Evolutionary conservation across 208 protist genomes (phyloP), one percentile per base, ranked within the genome.

Genomic region (Leishmania martiniquensis): DNA sequence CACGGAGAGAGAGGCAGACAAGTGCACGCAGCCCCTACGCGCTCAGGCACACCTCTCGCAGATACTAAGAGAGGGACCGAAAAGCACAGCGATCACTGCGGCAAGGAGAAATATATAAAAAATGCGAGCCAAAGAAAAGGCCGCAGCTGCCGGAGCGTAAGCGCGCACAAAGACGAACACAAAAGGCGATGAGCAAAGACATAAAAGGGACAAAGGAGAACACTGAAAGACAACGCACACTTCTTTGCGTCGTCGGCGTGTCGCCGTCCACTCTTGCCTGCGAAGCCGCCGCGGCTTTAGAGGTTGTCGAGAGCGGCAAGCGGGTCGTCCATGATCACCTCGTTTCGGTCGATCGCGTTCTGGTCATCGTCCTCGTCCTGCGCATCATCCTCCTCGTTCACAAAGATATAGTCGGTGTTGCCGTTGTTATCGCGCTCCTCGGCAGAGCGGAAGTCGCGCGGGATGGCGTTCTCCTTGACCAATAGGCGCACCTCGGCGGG

Each of bases 381-480:
- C 20, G 79, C 79, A 7, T 80, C 88, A 32, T 95, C 90, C 47
- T 93, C 87, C 59, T 93, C 91, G 72, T 93, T 90, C 25, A 96
- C 93, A 73, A 96, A 96, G 65, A 92, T 85, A 78, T 94, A 94
- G 72, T 93, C 88, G 37, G 76, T 85, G 72, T 85, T 80, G 60
- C 81, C 85, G 55, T 87, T 82, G 77, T 87, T 87, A n/a, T 87
- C 83, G 44, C 85, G 80, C 76, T 96, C 89, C 51, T 96, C 90
- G 22, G 83, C 85, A 17, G 88, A 88, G 78, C 90, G 89, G 81
- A 95, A 97, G 75, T 96, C 91, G 82, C 91, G 90, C 37, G 93
- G 93, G 60, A 97, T 96, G 51, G 88, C 80, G 69, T 91, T 90
- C 55, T 91, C 84, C 87, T 95, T 96, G 57, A 95, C 87, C 45